Evolutionary conservation across 108 stramenopile species (phyloP), one percentile per base, ranked within the genome.

Genomic region (Schizochytrium sp.): DNA sequence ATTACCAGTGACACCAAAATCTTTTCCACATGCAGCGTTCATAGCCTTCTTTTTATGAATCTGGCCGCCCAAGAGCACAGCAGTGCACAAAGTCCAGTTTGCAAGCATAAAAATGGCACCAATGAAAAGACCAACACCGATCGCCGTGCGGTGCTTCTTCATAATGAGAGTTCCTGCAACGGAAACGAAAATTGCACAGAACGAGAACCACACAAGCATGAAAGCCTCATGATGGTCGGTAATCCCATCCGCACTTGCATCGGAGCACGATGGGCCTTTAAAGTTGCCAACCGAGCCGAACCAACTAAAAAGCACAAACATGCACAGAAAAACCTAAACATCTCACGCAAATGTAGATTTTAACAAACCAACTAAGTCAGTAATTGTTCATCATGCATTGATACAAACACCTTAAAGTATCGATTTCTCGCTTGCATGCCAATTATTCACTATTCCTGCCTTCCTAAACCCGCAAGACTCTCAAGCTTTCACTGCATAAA

Each of bases 151-250:
- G 76, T 83, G 76, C 76, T 83, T 49, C 76, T 83, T 83, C 76
- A 83, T 83, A n/a, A 83, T 55, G 50, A 83, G 47, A n/a, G 76
- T 83, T 17, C 76, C 76, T 0, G 28, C 76, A 10, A 83, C 76
- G 8, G 76, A 83, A n/a, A 83, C 53, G 47, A 40, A n/a, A 7
- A 83, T 28, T n/a, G 76, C 76, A 28, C 47, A 49, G 55, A 83
- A 55, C 50, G 76, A 38, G 40, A 55, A 55, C 76, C 76, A 83
- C 47, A 83, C 76, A 10, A 83, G 76, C 10, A 83, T 83, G 47
- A 83, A 83, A 38, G 76, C 76, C 76, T 83, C 76, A 50, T 83
- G 76, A 28, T 83, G 76, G 47, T 83, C 76, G 10, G 76, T 83
- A 13, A 83, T 53, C 7, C 47, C 76, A 56, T 83, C 76, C 47